These are phyloP conservation scores for Brassica napus DNA, from an alignment of 345 rosid species.

Conservation along the genomic window Da-Ae NC_063450.1:39015001-39015500, in stretches of 20 bases:
- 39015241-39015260: background rate
- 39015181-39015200: background rate
- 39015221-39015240: background rate
- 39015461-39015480: too few species aligned
- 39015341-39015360: too few species aligned
- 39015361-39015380: too few species aligned
- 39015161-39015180: conserved; percentile 16
- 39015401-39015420: too few species aligned
- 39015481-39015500: too few species aligned
- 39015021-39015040: conserved; percentile 85
- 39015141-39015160: conserved; percentile 86
- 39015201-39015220: background rate
- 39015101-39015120: conserved; percentile 68
- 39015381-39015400: too few species aligned
- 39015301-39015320: too few species aligned
- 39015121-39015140: conserved; percentile 72
- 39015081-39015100: conserved; percentile 84
- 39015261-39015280: background rate
- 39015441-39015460: too few species aligned
- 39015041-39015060: conserved; percentile 76
- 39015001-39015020: conserved; percentile 99
- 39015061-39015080: conserved; percentile 81
- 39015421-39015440: too few species aligned
- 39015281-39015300: background rate
- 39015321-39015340: too few species aligned